A percentile compares a stretch with the other conserved stretches of the same genome.
Conservation (phyloP, 169 alveolate species). For the Cyclospora cayetanensis region DNA sequence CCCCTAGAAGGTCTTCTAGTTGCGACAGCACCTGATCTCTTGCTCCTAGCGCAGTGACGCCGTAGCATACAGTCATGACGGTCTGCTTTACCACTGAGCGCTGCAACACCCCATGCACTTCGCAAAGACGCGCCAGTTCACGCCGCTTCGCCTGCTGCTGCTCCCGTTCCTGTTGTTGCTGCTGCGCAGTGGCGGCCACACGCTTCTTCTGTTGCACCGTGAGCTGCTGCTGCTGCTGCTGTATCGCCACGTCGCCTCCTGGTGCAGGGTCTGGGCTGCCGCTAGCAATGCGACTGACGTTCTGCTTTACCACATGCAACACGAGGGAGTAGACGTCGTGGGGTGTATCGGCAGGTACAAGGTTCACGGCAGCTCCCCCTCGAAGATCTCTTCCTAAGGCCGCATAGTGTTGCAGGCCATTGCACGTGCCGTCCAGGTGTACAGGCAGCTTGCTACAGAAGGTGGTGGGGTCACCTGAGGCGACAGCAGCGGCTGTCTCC, state of each 20-base stretch:
- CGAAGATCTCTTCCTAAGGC: conserved; percentile 96
- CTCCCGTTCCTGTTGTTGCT: neutral
- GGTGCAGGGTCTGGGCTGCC: neutral
- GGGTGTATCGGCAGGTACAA: conserved; percentile 91
- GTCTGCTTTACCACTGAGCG: conserved; percentile 97
- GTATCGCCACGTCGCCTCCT: neutral
- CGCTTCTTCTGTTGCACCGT: neutral
- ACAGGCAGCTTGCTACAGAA: conserved; percentile 91
- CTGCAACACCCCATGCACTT: conserved; percentile 77
- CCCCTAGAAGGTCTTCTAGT: conserved; percentile 81
- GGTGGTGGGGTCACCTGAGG: conserved; percentile 85
- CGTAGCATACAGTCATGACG: conserved; percentile 99
- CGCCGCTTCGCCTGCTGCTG: conserved; percentile 53
- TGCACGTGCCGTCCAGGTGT: conserved; percentile 98
- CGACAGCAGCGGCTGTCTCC: conserved; percentile 57
- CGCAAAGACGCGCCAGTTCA: conserved; percentile 11
- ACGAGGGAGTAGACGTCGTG: conserved; percentile 97
- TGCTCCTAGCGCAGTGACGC: conserved; percentile 93
- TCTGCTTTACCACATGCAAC: conserved; percentile 63
- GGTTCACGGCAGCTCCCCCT: conserved; percentile 95
- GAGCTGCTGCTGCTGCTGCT: neutral
- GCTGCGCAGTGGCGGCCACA: neutral
- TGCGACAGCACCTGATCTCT: conserved; percentile 86
- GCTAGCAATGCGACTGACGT: conserved; percentile 42
- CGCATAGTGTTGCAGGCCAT: conserved; percentile 96